Evolutionary conservation across 2,329 filamentous ascomycete species (phyloP).

Genomic region (Aureobasidium vineae): DNA sequence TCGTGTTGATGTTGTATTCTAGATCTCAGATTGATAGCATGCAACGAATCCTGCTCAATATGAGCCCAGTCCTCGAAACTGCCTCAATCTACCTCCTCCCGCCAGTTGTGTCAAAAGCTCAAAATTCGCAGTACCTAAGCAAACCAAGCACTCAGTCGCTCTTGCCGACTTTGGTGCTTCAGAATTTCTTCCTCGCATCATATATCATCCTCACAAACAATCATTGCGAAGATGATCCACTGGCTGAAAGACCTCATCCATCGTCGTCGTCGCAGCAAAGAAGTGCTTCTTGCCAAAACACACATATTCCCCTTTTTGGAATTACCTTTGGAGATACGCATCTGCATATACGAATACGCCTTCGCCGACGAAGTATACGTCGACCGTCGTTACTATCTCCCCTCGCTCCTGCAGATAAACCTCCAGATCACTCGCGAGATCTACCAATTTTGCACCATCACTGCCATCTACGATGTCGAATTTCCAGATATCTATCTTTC

Average conservation of each 20-base stretch:
- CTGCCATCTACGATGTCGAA: not conserved
- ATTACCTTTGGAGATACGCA: not conserved
- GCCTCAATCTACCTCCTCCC: not conserved
- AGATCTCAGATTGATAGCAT: not conserved
- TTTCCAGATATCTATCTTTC: not conserved
- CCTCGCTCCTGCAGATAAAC: not conserved
- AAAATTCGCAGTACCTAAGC: not conserved
- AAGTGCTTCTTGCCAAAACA: too few species aligned
- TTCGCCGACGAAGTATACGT: not conserved
- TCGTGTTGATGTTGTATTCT: conserved; percentile 2
- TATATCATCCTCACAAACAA: not conserved
- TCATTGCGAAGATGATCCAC: not conserved
- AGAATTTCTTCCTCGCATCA: not conserved
- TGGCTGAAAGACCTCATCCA: not conserved
- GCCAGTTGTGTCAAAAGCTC: not conserved
- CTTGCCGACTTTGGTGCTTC: not conserved
- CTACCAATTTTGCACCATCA: not conserved
- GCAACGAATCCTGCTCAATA: not conserved
- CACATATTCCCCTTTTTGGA: not conserved
- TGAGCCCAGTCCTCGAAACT: not conserved
- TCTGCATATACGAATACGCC: not conserved
- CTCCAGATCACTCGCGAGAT: not conserved
- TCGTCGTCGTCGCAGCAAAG: not conserved
- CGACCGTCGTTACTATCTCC: not conserved
- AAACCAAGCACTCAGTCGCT: not conserved